A percentile compares a stretch with the other conserved stretches of the same genome.
These are phyloP conservation scores for Prosopis cineraria DNA, from an alignment of 306 rosid species.

Conservation along the genomic window DNA sequence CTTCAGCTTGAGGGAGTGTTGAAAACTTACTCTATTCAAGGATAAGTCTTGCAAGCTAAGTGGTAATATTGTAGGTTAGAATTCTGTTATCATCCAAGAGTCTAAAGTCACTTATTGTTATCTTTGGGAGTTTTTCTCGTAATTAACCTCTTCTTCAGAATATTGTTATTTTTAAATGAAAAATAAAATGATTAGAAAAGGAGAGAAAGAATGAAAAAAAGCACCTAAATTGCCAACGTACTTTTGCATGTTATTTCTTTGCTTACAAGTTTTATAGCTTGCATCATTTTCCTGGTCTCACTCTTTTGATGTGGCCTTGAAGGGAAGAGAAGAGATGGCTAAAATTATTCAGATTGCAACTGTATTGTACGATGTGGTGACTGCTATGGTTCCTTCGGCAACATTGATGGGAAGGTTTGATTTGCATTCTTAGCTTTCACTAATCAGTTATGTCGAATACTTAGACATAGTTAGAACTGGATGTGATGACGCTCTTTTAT, in stretches of 20 bases:
- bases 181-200: background rate
- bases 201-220: background rate
- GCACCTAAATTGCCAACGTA: background rate
- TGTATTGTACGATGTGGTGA: slow-evolving; percentile 62
- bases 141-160: background rate
- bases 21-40: background rate
- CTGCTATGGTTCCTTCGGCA: slow-evolving; percentile 37
- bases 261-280: slow-evolving; percentile 1
- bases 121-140: background rate
- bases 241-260: slow-evolving; percentile 15
- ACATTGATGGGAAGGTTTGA: slow-evolving; percentile 49
- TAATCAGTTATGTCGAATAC: slow-evolving; percentile 5
- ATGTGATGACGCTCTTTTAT: slow-evolving; percentile 31
- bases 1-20: slow-evolving; percentile 1
- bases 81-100: background rate
- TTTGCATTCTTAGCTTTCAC: slow-evolving; percentile 6
- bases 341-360: slow-evolving; percentile 62
- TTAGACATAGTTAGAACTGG: slow-evolving; percentile 22
- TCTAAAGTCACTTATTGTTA: background rate
- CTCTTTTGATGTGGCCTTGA: slow-evolving; percentile 20
- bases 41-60: background rate
- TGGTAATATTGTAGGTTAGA: background rate
- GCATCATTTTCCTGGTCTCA: background rate
- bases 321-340: slow-evolving; percentile 88
- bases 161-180: background rate